Evolutionary conservation across 352 stramenopile species (phyloP).

Genomic region (Globisporangium radiosum): DNA sequence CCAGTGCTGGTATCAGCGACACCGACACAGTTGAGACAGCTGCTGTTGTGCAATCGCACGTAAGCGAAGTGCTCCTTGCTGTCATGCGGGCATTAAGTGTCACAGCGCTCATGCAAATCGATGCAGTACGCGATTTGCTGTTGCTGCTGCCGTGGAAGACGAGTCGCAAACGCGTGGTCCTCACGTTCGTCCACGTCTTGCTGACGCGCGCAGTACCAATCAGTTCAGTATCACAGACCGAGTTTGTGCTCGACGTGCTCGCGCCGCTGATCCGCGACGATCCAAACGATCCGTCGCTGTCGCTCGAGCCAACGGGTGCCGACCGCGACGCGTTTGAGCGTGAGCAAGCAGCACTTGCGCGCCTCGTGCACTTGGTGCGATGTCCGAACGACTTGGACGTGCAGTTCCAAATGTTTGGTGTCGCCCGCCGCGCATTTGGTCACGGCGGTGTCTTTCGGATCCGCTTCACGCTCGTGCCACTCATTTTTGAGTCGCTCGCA

Average conservation of each 20-base stretch:
- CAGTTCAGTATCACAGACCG: conserved; percentile 28
- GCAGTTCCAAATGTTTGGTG: conserved; percentile 49
- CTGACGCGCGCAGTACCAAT: conserved; percentile 33
- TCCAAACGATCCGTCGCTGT: conserved; percentile 25
- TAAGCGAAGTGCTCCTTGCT: conserved; percentile 15
- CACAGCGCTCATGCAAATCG: conserved; percentile 29
- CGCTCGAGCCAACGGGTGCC: conserved; percentile 13
- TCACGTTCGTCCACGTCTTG: conserved; percentile 43
- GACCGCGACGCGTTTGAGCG: conserved; percentile 55
- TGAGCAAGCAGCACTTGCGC: conserved; percentile 90
- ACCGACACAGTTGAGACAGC: conserved; percentile 5
- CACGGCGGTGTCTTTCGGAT: conserved; percentile 87
- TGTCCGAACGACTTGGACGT: conserved; percentile 52
- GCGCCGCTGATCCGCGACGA: conserved; percentile 88
- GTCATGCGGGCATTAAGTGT: conserved; percentile 24
- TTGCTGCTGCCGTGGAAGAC: conserved; percentile 44
- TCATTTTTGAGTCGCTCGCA: conserved; percentile 89
- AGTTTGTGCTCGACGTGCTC: conserved; percentile 72
- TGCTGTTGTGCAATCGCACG: background rate
- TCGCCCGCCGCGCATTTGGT: conserved; percentile 66
- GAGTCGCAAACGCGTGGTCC: conserved; percentile 41
- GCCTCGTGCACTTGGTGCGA: conserved; percentile 91
- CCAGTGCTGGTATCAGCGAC: too few species aligned
- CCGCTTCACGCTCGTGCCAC: conserved; percentile 87
- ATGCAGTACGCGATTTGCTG: conserved; percentile 28